These are phyloP conservation scores for Magnusiomyces suaveolens DNA, from an alignment of 1,139 yeast species.

Conservation along the genomic window DNA sequence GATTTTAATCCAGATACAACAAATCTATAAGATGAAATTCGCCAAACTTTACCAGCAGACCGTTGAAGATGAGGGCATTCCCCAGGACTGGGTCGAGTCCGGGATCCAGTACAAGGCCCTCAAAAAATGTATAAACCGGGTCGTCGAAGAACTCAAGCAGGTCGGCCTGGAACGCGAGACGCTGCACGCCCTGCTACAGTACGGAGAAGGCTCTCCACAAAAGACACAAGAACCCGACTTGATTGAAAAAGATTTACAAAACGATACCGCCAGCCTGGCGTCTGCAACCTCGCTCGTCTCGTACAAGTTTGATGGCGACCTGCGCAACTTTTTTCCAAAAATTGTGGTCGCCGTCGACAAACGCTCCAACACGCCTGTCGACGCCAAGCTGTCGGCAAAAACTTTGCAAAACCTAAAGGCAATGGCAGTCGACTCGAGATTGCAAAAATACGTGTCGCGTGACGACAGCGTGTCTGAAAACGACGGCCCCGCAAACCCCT, in stretches of 20 bases:
- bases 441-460: neutral
- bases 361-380: constrained; percentile 16
- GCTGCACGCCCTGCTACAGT: constrained; percentile 37
- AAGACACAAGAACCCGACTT: too few species aligned
- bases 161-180: constrained; percentile 37
- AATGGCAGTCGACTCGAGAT: constrained; percentile 2
- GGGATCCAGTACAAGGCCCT: constrained; percentile 65
- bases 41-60: constrained; percentile 62
- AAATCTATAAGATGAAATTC: constrained; percentile 50
- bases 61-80: constrained; percentile 50
- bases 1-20: too few species aligned
- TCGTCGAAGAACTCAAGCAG: constrained; percentile 45
- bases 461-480: neutral
- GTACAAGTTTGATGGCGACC: constrained; percentile 23
- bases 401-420: constrained; percentile 15
- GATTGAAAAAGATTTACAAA: too few species aligned
- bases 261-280: too few species aligned
- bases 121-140: constrained; percentile 54
- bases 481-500: too few species aligned
- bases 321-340: constrained; percentile 20
- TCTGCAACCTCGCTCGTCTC: constrained; percentile 16
- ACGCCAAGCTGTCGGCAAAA: constrained; percentile 16
- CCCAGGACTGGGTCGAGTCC: constrained; percentile 57
- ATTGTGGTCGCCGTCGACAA: constrained; percentile 19
- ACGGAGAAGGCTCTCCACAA: constrained; percentile 14